A percentile compares a stretch with the other conserved stretches of the same genome.
Conservation (phyloP, 2,329 filamentous ascomycete species). For the Akanthomyces uredinophilus region DNA sequence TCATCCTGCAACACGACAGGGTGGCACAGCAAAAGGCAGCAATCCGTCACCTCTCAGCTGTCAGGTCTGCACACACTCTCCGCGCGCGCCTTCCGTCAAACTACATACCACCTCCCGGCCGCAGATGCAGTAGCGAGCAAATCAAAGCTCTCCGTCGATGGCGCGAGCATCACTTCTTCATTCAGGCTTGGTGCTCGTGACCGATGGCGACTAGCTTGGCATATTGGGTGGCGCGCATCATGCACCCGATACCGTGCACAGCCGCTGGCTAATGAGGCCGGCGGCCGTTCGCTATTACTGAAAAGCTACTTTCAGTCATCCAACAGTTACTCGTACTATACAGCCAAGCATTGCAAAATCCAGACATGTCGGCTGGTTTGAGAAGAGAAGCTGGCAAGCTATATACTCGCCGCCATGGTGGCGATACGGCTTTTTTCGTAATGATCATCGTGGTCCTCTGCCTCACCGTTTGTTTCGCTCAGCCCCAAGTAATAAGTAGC, state of each 20-base stretch:
- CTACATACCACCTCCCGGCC: not conserved
- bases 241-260: conserved; percentile 6
- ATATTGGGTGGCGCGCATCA: conserved; percentile 6
- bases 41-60: not conserved
- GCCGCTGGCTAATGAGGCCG: not conserved
- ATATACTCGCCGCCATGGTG: not conserved
- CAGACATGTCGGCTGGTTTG: not conserved
- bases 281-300: not conserved
- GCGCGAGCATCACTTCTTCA: conserved; percentile 1
- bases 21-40: not conserved
- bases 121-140: not conserved
- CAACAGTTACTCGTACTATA: not conserved
- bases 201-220: conserved; percentile 10
- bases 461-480: not conserved
- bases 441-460: not conserved
- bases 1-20: not conserved
- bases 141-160: not conserved
- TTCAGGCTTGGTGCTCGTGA: conserved; percentile 8
- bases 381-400: too few relatives aligned
- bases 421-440: not conserved
- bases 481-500: too few relatives aligned
- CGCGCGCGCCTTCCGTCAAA: conserved; percentile 2
- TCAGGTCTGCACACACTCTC: not conserved
- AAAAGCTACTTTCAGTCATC: not conserved
- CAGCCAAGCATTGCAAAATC: not conserved